Conservation (phyloP, 441 rosid genomes). For the Geranium incanum region DNA sequence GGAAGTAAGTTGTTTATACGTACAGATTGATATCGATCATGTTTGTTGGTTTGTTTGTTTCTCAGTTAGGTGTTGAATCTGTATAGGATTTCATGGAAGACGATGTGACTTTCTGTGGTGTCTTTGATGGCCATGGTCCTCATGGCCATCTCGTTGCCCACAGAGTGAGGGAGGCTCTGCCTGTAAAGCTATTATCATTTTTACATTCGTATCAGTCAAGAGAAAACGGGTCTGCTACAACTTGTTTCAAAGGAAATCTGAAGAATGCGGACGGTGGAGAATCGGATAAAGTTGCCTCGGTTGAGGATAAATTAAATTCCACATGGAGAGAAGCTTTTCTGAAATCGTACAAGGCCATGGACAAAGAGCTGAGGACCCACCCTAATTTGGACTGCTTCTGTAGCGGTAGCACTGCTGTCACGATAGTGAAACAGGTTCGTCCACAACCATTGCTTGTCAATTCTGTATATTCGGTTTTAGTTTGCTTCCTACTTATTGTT, state of each 20-base stretch:
- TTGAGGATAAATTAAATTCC: conserved; percentile 51
- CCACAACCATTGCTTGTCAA: neutral
- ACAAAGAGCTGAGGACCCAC: conserved; percentile 79
- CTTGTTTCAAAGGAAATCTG: conserved; percentile 46
- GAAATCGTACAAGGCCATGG: conserved; percentile 90
- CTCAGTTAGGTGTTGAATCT: conserved; percentile 18
- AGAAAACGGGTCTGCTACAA: conserved; percentile 42
- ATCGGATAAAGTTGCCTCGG: conserved; percentile 48
- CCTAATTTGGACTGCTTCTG: conserved; percentile 91
- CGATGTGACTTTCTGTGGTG: conserved; percentile 84
- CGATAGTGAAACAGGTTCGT: conserved; percentile 73
- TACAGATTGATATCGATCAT: neutral
- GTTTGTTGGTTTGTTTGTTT: conserved; percentile 19
- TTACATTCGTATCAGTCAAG: conserved; percentile 42
- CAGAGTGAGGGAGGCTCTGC: conserved; percentile 85
- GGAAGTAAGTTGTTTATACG: conserved; percentile 63
- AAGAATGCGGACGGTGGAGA: conserved; percentile 48
- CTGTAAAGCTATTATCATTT: conserved; percentile 63
- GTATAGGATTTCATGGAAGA: conserved; percentile 80
- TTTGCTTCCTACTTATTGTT: conserved; percentile 15
- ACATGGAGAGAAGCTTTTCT: conserved; percentile 82
- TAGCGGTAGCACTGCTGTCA: conserved; percentile 94
- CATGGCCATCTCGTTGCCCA: conserved; percentile 94
- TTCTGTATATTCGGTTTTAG: neutral
- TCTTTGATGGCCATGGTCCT: conserved; percentile 99